Base-by-base conservation (phyloP, 1,139 yeast genomes). In the Geotrichum klebahnii region DNA sequence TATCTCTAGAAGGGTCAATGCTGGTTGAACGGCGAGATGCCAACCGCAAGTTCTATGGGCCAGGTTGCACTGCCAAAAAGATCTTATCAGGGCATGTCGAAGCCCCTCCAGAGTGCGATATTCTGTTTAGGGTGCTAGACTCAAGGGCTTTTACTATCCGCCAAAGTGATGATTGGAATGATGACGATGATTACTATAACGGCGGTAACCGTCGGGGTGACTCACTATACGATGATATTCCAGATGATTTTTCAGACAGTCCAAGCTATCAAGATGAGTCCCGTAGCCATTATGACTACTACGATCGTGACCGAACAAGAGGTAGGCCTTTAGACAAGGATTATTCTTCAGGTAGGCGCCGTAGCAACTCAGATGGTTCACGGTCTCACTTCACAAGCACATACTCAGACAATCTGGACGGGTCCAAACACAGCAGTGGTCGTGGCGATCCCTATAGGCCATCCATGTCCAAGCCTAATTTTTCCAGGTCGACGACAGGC, bases 21-120 rank as follows among this genome's bases (percentile, higher is more conserved):
- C 80, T 92, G 53, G 77, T 92, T 19, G 98, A 92, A 70, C 84
- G 98, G 72, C 79, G 97, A 69, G 97, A 92, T 61, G 96, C 97
- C 31, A 92, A 92, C 69, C 77, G 96, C 63, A 89, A 89, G 69
- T 90, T 90, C 64, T 92, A 92, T 65, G 97, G 98, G 35, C 77
- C 75, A 60, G 80, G 79, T 57, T 84, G 95, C 67, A 89, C 90
- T 57, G 95, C 97, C 17, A 80, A 87, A 67, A 75, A 75, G 63
- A 86, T 92, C 62, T 74, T 92, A 54, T 72, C 84, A 5, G 98
- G 98, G 36, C 78, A 84, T 59, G 88, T 90, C 20, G 94, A 88
- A 45, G 78, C 95, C 2, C 97, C 97, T 1, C 90, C 96, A 32
- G 92, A 86, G 10, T 84, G 89, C 60, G 97, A 89, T 58, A 77